Evolutionary conservation across 495 filamentous ascomycete genomes (phyloP).

Genomic region (Tuber brumale): DNA sequence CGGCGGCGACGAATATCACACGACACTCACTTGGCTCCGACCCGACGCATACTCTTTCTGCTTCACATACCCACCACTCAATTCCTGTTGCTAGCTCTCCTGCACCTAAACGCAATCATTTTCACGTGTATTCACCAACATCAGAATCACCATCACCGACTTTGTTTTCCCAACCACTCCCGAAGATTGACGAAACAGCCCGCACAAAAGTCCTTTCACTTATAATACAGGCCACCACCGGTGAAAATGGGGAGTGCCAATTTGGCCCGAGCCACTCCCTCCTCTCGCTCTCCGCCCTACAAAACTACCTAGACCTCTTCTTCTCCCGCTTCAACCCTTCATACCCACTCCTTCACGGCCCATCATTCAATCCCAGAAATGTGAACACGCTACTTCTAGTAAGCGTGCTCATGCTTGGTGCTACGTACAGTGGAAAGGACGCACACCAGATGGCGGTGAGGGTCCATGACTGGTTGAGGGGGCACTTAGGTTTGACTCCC

Average conservation of each 20-base stretch:
- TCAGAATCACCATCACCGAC: not conserved
- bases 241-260: slow-evolving; percentile 44
- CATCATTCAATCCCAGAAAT: slow-evolving; percentile 49
- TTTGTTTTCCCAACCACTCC: slow-evolving; percentile 26
- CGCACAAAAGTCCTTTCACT: slow-evolving; percentile 46
- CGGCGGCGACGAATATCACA: not conserved
- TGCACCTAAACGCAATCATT: not conserved
- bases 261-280: slow-evolving; percentile 48
- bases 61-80: not conserved
- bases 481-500: slow-evolving; percentile 45
- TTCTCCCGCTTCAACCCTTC: slow-evolving; percentile 53
- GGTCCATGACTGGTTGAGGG: slow-evolving; percentile 49
- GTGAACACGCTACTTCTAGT: slow-evolving; percentile 49
- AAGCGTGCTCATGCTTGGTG: slow-evolving; percentile 51
- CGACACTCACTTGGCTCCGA: not conserved
- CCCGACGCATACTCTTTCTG: not conserved
- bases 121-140: not conserved
- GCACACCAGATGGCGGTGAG: slow-evolving; percentile 52
- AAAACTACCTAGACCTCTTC: slow-evolving; percentile 51
- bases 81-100: not conserved
- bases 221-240: slow-evolving; percentile 45
- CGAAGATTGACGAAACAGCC: slow-evolving; percentile 44
- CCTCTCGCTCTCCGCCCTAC: slow-evolving; percentile 47
- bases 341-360: slow-evolving; percentile 52
- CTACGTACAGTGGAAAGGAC: slow-evolving; percentile 52